Conservation (phyloP, 2,329 filamentous ascomycete genomes). For the Beauveria sp. region DNA sequence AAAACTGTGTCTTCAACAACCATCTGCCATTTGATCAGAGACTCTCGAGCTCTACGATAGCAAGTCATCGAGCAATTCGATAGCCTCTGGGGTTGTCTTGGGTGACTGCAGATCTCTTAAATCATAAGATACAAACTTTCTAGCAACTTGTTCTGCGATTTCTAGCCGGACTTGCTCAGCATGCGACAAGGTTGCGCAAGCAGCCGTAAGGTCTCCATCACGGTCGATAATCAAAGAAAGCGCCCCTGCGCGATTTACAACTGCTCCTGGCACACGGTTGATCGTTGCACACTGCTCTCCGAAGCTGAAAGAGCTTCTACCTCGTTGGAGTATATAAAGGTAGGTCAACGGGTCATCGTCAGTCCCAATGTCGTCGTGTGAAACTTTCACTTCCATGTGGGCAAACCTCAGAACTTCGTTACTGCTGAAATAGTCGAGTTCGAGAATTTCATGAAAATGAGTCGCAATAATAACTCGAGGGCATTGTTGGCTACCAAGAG, state of each 20-base stretch:
- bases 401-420: conserved; percentile 48
- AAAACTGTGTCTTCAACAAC: not conserved
- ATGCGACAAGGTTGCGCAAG: conserved; percentile 59
- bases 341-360: conserved; percentile 60
- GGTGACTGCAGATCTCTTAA: conserved; percentile 12
- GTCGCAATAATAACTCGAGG: conserved; percentile 56
- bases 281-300: conserved; percentile 78
- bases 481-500: conserved; percentile 29
- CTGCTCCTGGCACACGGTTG: conserved; percentile 67
- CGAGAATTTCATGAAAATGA: conserved; percentile 66
- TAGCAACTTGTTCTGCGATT: conserved; percentile 55
- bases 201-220: conserved; percentile 68
- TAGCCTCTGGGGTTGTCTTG: not conserved
- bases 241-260: conserved; percentile 69
- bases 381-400: conserved; percentile 64
- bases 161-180: conserved; percentile 60
- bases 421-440: conserved; percentile 48
- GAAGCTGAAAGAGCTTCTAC: conserved; percentile 72
- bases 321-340: conserved; percentile 61
- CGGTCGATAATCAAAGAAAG: conserved; percentile 60
- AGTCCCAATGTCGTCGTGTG: conserved; percentile 36
- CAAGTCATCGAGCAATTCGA: not conserved
- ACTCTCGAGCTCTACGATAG: not conserved
- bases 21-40: not conserved
- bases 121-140: conserved; percentile 42